Evolutionary conservation across 2,329 filamentous ascomycete species (phyloP).

Genomic region (Trichoderma harzianum): DNA sequence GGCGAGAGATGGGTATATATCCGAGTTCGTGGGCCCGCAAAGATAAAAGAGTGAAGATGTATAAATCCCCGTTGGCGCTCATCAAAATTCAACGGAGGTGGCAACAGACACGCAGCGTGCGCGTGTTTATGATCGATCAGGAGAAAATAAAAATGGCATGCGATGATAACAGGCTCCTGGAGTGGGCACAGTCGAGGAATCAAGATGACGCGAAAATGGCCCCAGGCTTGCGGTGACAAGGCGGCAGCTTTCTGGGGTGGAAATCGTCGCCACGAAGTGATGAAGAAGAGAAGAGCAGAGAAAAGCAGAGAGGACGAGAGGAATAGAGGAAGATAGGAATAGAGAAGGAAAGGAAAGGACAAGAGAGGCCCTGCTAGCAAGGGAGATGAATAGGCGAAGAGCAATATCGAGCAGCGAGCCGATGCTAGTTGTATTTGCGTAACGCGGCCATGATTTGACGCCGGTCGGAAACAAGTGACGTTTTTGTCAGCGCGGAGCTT

Average conservation of each 20-base stretch:
- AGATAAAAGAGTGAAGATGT: background rate
- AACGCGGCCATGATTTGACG: background rate
- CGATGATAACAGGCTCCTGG: background rate
- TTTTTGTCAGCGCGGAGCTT: background rate
- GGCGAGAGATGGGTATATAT: background rate
- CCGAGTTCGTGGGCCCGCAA: background rate
- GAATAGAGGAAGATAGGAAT: background rate
- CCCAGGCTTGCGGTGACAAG: background rate
- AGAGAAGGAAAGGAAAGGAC: background rate
- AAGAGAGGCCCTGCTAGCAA: background rate
- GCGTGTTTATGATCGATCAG: background rate
- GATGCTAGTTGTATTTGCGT: background rate
- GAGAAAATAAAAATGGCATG: background rate
- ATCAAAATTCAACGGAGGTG: background rate
- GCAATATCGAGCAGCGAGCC: background rate
- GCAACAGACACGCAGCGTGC: background rate
- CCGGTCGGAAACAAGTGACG: background rate
- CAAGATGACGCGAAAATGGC: background rate
- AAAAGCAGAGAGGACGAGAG: background rate
- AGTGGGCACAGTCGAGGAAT: background rate
- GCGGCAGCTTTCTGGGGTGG: background rate
- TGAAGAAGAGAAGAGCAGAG: background rate
- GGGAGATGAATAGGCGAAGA: conserved; percentile 5
- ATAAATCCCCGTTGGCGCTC: background rate
- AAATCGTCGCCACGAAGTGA: background rate